Evolutionary conservation across 768 basidiomycete genomes (phyloP).

Genomic region (Candolleomyces eurysporus): DNA sequence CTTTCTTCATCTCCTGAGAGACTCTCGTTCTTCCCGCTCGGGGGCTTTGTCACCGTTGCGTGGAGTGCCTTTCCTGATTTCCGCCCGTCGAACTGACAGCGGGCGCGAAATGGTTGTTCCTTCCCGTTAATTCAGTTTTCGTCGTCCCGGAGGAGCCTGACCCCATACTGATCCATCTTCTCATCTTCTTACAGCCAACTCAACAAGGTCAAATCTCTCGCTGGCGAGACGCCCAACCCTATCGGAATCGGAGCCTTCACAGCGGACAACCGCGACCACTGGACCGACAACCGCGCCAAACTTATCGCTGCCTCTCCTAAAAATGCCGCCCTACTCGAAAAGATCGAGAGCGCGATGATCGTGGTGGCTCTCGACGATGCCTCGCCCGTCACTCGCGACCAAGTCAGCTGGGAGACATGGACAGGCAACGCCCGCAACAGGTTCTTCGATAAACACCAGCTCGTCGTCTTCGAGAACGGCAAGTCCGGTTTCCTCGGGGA

Average conservation of each 20-base stretch:
- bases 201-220: conserved; percentile 61
- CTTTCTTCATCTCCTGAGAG: background rate
- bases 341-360: conserved; percentile 89
- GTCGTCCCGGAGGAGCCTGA: no score
- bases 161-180: no score
- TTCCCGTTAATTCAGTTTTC: no score
- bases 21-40: no score
- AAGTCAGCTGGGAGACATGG: conserved; percentile 82
- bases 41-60: no score
- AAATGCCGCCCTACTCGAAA: conserved; percentile 68
- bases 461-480: conserved; percentile 93
- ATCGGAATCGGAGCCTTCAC: conserved; percentile 80
- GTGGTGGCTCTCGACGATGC: conserved; percentile 84
- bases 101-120: no score
- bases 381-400: conserved; percentile 77
- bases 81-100: no score
- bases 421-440: conserved; percentile 87
- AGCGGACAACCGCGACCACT: conserved; percentile 83
- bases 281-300: conserved; percentile 72
- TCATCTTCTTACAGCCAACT: conserved; percentile 48
- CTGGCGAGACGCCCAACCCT: conserved; percentile 42
- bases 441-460: conserved; percentile 96
- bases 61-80: no score
- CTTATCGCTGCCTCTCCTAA: conserved; percentile 58
- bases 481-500: conserved; percentile 91